Evolutionary conservation across 345 rosid genomes (phyloP).

Genomic region (Murraya koenigii): DNA sequence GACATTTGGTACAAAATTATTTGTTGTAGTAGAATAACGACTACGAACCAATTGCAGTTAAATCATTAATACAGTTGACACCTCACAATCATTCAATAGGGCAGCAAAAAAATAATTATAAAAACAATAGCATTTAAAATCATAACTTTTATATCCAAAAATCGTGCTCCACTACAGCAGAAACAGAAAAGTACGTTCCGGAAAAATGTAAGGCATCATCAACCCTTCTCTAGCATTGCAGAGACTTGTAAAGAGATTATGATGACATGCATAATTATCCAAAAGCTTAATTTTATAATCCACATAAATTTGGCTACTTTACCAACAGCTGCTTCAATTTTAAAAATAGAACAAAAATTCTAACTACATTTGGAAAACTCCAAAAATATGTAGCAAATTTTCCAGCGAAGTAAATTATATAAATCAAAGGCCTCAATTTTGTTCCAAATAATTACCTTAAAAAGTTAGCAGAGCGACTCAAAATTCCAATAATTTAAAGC

Average conservation of each 20-base stretch:
- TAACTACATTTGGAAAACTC: background rate
- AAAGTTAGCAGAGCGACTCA: background rate
- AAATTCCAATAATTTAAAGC: background rate
- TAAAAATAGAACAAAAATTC: background rate
- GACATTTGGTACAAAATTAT: background rate
- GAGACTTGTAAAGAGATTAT: background rate
- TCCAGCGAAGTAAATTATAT: background rate
- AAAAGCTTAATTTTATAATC: background rate
- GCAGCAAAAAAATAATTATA: background rate
- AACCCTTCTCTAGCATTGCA: background rate
- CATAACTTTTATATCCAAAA: background rate
- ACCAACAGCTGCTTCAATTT: background rate
- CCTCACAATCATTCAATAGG: background rate
- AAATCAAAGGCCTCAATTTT: background rate
- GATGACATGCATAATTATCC: background rate
- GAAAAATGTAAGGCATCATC: background rate
- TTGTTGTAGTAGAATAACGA: too few species aligned
- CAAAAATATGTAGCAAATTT: background rate
- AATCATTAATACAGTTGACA: background rate
- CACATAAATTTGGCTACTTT: background rate
- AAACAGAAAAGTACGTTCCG: background rate
- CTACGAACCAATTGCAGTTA: background rate
- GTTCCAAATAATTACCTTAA: background rate
- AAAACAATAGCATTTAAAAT: background rate
- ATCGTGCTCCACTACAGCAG: background rate